Conservation (phyloP, 1,284 basidiomycete species). For the Ustilago bromivora region DNA sequence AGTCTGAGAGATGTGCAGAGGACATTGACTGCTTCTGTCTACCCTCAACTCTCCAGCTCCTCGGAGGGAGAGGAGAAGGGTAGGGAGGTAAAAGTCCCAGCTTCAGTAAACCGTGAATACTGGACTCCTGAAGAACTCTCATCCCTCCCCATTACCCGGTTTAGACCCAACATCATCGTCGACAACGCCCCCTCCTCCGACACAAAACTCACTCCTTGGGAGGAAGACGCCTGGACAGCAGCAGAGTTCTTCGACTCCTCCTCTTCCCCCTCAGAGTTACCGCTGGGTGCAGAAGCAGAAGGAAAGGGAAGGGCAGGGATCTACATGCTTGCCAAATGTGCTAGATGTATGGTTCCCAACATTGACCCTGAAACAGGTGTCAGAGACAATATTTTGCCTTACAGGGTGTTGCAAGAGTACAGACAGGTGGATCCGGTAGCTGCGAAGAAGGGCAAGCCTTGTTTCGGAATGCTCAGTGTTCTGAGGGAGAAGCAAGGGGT, state of each 20-base stretch:
- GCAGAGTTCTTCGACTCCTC: slow-evolving; percentile 52
- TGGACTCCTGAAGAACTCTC: slow-evolving; percentile 60
- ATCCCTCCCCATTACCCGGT: slow-evolving; percentile 52
- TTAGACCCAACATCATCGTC: slow-evolving; percentile 63
- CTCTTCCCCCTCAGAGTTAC: background rate
- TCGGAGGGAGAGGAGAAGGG: background rate
- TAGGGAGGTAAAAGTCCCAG: slow-evolving; percentile 36
- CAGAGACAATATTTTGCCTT: slow-evolving; percentile 55
- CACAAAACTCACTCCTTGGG: slow-evolving; percentile 49
- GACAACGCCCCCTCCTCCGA: slow-evolving; percentile 22
- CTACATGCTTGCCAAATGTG: slow-evolving; percentile 58
- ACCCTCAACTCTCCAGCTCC: slow-evolving; percentile 25
- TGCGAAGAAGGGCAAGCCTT: slow-evolving; percentile 55
- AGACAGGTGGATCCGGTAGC: slow-evolving; percentile 54
- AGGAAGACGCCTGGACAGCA: slow-evolving; percentile 61
- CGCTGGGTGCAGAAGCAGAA: slow-evolving; percentile 46
- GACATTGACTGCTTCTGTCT: slow-evolving; percentile 57
- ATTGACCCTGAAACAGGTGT: slow-evolving; percentile 59
- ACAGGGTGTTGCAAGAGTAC: slow-evolving; percentile 56
- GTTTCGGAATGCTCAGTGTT: slow-evolving; percentile 57
- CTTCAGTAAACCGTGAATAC: slow-evolving; percentile 50
- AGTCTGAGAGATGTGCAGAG: slow-evolving; percentile 55
- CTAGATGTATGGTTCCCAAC: slow-evolving; percentile 59
- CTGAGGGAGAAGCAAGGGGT: slow-evolving; percentile 48
- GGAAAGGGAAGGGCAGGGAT: slow-evolving; percentile 54